A percentile compares a stretch with the other conserved stretches of the same genome.
Conservation (phyloP, 441 rosid genomes). For the Manihot esculenta region DNA sequence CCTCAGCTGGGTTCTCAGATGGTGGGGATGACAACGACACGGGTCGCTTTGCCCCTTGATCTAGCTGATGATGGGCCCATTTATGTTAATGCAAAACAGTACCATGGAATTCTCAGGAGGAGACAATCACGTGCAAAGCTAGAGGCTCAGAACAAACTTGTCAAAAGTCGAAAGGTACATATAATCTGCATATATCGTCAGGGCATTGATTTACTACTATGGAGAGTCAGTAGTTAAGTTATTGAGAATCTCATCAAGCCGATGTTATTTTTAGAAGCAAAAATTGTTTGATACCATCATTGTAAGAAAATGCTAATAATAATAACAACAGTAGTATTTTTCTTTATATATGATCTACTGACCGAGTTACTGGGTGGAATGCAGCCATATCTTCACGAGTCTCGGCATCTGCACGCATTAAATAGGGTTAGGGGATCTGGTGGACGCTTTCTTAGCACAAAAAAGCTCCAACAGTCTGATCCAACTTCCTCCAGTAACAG, state of each 20-base stretch:
- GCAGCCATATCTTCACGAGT: slow-evolving; percentile 57
- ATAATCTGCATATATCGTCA: slow-evolving; percentile 1
- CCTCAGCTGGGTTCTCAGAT: slow-evolving; percentile 38
- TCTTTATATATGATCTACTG: not conserved
- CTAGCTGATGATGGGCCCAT: slow-evolving; percentile 43
- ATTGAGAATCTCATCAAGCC: not conserved
- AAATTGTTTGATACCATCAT: not conserved
- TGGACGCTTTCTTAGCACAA: slow-evolving; percentile 50
- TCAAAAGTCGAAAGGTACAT: slow-evolving; percentile 40
- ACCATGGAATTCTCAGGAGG: slow-evolving; percentile 50
- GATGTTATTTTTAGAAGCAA: not conserved
- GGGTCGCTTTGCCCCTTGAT: slow-evolving; percentile 43
- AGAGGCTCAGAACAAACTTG: slow-evolving; percentile 44
- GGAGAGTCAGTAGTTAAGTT: not conserved
- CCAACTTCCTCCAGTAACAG: slow-evolving; percentile 4
- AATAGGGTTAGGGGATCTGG: slow-evolving; percentile 49
- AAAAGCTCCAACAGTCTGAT: slow-evolving; percentile 29
- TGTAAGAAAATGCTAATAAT: not conserved
- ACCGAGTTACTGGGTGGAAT: not conserved
- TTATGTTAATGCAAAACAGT: slow-evolving; percentile 49
- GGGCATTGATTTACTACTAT: not conserved
- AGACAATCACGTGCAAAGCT: slow-evolving; percentile 50
- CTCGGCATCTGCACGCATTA: slow-evolving; percentile 47
- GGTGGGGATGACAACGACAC: slow-evolving; percentile 30
- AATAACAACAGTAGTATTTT: not conserved